A percentile compares a stretch with the other conserved stretches of the same genome.
Conservation (phyloP, 108 stramenopile species). For the Skeletonema costatum region DNA sequence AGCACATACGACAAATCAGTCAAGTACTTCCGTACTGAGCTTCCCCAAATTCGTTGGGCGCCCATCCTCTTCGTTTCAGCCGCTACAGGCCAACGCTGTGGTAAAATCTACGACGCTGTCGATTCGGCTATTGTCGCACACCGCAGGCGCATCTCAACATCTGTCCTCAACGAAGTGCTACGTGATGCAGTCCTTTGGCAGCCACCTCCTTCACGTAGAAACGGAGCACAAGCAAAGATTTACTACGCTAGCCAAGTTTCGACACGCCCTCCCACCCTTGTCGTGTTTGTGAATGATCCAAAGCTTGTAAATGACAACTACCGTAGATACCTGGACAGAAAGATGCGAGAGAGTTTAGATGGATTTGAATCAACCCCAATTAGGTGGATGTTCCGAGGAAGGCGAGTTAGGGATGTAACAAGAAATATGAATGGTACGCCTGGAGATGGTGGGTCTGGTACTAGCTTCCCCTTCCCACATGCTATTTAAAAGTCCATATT, state of each 20-base stretch:
- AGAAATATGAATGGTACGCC: conserved; percentile 84
- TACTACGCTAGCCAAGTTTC: conserved; percentile 96
- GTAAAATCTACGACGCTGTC: conserved; percentile 90
- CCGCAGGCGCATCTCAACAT: conserved; percentile 87
- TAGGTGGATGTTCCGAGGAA: conserved; percentile 93
- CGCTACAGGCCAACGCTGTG: conserved; percentile 92
- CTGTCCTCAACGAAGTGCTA: conserved; percentile 95
- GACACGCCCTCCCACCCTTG: conserved; percentile 92
- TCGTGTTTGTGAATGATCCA: conserved; percentile 95
- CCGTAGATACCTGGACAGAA: conserved; percentile 93
- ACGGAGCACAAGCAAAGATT: conserved; percentile 90
- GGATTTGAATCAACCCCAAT: conserved; percentile 96
- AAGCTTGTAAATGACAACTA: conserved; percentile 93
- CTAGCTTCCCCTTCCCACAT: conserved; percentile 84
- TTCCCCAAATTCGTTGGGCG: conserved; percentile 93
- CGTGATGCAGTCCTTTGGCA: conserved; percentile 96
- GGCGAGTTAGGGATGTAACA: conserved; percentile 82
- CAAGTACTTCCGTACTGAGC: conserved; percentile 86
- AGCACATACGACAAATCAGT: conserved; percentile 82
- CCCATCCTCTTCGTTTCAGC: conserved; percentile 96
- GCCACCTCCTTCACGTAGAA: conserved; percentile 89
- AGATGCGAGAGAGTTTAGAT: conserved; percentile 92
- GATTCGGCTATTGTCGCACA: conserved; percentile 89
- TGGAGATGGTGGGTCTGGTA: conserved; percentile 83
- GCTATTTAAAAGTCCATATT: conserved; percentile 57